Conservation (phyloP, 192 early-diverging fungal genomes). For the Linnemannia schmuckeri region DNA sequence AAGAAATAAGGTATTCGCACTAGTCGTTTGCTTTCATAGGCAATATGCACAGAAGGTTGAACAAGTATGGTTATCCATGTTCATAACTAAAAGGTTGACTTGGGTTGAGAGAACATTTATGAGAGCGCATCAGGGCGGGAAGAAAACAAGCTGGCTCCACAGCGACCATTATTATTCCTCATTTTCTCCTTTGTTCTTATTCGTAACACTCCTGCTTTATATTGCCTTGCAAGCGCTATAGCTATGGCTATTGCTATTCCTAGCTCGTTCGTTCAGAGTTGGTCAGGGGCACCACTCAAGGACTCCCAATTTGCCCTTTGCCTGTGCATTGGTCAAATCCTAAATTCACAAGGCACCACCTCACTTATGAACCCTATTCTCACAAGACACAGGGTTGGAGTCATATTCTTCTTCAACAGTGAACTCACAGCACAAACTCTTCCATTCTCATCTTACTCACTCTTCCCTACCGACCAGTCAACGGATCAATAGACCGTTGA, state of each 20-base stretch:
- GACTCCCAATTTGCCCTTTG: neutral
- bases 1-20: neutral
- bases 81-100: neutral
- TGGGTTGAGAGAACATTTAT: neutral
- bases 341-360: conserved; percentile 2
- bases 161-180: neutral
- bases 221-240: neutral
- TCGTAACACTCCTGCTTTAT: no score
- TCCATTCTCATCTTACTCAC: neutral
- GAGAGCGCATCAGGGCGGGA: neutral
- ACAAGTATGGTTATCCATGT: neutral
- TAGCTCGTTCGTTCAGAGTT: neutral
- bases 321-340: conserved; percentile 7
- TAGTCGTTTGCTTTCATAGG: neutral
- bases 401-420: neutral
- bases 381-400: neutral
- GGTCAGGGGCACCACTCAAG: conserved; percentile 6
- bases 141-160: neutral
- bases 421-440: neutral
- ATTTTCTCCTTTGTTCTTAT: no score
- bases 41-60: neutral
- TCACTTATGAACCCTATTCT: neutral
- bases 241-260: neutral
- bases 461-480: neutral
- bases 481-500: no score